phyloP scores from a whole-genome alignment of 768 basidiomycete genomes.

The Mycena pura region DNA sequence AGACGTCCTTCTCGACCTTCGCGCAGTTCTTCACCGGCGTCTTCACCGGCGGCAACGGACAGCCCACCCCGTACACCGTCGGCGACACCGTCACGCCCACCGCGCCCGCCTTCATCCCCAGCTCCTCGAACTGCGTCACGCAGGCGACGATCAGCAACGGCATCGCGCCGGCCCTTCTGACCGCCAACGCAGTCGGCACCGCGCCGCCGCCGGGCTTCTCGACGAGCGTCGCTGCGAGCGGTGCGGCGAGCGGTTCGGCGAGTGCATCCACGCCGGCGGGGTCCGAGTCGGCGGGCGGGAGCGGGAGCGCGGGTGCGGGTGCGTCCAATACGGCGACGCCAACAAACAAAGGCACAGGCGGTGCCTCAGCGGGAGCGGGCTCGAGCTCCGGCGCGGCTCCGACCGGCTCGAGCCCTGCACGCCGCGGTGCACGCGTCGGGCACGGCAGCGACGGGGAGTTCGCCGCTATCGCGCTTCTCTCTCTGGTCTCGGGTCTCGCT shows the following conservation, averaged over 20 bases:
- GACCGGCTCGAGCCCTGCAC: neutral
- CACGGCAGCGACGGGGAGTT: slow-evolving; percentile 5
- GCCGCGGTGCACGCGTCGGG: neutral
- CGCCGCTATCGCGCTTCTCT: slow-evolving; percentile 10
- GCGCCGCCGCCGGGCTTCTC: neutral
- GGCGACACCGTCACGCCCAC: slow-evolving; percentile 47
- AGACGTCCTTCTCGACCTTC: slow-evolving; percentile 49
- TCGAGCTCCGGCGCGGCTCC: neutral
- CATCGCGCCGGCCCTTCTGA: slow-evolving; percentile 34
- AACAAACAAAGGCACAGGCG: no score
- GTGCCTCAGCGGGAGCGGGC: no score
- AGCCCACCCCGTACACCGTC: slow-evolving; percentile 40
- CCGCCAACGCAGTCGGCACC: slow-evolving; percentile 5
- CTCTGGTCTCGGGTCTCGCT: slow-evolving; percentile 13
- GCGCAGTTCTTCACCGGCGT: slow-evolving; percentile 52
- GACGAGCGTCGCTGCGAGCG: neutral
- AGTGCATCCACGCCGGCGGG: no score
- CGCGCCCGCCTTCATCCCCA: slow-evolving; percentile 42
- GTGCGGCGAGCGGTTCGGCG: neutral
- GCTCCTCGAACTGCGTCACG: slow-evolving; percentile 48
- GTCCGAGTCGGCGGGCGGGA: no score
- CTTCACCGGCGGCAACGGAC: slow-evolving; percentile 33
- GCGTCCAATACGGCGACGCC: no score
- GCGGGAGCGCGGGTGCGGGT: no score
- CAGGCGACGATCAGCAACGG: slow-evolving; percentile 47